Evolutionary conservation across 1,284 basidiomycete species (phyloP).

Genomic region (Pisolithus thermaeus): DNA sequence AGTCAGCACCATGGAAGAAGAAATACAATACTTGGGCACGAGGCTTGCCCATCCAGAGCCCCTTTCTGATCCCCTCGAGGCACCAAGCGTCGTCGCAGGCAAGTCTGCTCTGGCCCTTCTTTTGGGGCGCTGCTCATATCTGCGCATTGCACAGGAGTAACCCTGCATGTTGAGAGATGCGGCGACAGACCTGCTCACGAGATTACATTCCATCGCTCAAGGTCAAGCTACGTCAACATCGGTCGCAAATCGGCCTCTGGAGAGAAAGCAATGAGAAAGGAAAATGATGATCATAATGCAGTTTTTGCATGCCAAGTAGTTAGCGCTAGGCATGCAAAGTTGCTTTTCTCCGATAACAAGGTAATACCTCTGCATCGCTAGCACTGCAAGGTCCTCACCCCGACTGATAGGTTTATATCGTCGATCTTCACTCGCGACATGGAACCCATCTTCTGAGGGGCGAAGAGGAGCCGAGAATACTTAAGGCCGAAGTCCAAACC

Average conservation of each 20-base stretch:
- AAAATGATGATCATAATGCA: slow-evolving; percentile 29
- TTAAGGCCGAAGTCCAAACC: slow-evolving; percentile 33
- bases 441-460: slow-evolving; percentile 22
- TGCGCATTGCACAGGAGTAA: slow-evolving; percentile 17
- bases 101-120: slow-evolving; percentile 13
- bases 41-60: slow-evolving; percentile 14
- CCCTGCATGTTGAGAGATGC: slow-evolving; percentile 26
- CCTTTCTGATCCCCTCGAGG: slow-evolving; percentile 16
- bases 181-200: slow-evolving; percentile 25
- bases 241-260: slow-evolving; percentile 30
- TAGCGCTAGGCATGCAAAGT: slow-evolving; percentile 29
- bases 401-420: slow-evolving; percentile 23
- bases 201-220: slow-evolving; percentile 23
- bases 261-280: slow-evolving; percentile 30
- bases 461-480: slow-evolving; percentile 17
- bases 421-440: slow-evolving; percentile 30
- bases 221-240: slow-evolving; percentile 24
- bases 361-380: slow-evolving; percentile 10
- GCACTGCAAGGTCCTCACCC: slow-evolving; percentile 7
- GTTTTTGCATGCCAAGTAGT: slow-evolving; percentile 31
- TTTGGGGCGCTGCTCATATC: slow-evolving; percentile 10
- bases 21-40: slow-evolving; percentile 29
- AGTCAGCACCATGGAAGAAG: slow-evolving; percentile 26
- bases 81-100: slow-evolving; percentile 14
- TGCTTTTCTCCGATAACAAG: slow-evolving; percentile 26